Evolutionary conservation across 2,329 filamentous ascomycete species (phyloP).

Genomic region (Cladosporium sp.): DNA sequence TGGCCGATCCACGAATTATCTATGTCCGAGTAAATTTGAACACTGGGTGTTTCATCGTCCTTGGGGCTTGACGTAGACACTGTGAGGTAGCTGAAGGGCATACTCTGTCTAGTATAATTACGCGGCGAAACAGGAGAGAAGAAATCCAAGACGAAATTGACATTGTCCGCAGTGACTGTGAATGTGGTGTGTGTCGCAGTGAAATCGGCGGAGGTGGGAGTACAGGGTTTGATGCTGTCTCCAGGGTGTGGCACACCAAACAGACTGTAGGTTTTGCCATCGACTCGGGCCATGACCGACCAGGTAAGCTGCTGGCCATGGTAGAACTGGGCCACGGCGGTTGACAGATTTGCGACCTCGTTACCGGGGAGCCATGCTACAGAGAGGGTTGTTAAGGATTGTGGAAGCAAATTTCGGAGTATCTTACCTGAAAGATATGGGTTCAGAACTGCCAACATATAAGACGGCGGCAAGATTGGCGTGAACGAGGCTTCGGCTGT

Average conservation of each 20-base stretch:
- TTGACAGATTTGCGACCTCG: constrained; percentile 39
- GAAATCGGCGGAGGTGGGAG: constrained; percentile 40
- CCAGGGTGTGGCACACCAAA: constrained; percentile 40
- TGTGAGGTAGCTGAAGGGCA: constrained; percentile 48
- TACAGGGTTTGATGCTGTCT: constrained; percentile 35
- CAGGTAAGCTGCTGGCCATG: constrained; percentile 43
- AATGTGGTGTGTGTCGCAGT: constrained; percentile 47
- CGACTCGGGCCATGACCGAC: constrained; percentile 45
- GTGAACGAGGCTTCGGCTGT: constrained; percentile 21
- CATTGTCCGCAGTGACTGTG: constrained; percentile 39
- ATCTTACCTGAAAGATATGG: constrained; percentile 42
- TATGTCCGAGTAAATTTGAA: constrained; percentile 47
- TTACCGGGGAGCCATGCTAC: constrained; percentile 46
- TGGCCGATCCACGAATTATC: constrained; percentile 47
- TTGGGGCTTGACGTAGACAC: constrained; percentile 34
- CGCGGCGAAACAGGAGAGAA: constrained; percentile 47
- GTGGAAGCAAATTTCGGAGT: neutral
- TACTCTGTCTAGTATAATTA: constrained; percentile 45
- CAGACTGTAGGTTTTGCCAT: constrained; percentile 44
- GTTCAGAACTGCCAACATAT: constrained; percentile 46
- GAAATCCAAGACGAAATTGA: constrained; percentile 44
- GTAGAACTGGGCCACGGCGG: constrained; percentile 46
- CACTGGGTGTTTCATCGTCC: constrained; percentile 25
- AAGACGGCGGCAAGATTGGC: constrained; percentile 42
- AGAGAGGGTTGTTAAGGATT: neutral